Conservation (phyloP, 345 rosid species). For the Tarenaya hassleriana region DNA sequence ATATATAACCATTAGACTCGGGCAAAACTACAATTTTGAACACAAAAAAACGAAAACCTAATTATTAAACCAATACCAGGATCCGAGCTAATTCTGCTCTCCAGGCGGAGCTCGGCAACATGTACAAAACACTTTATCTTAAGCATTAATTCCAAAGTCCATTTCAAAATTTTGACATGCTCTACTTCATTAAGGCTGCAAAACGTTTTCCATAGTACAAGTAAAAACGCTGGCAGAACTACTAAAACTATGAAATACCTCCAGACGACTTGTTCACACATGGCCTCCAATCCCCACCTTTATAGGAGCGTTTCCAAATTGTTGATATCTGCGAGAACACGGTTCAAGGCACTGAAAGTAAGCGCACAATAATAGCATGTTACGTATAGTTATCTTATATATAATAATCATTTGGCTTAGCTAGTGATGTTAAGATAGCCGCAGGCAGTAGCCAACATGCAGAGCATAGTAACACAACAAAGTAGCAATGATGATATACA, state of each 20-base stretch:
- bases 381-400: background rate
- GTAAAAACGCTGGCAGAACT: background rate
- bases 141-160: background rate
- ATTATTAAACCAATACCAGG: slow-evolving; percentile 1
- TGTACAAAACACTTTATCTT: background rate
- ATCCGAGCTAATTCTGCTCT: slow-evolving; percentile 3
- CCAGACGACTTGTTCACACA: slow-evolving; percentile 57
- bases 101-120: background rate
- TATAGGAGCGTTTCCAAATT: slow-evolving; percentile 82
- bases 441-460: too few species aligned
- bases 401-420: background rate
- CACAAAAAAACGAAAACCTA: slow-evolving; percentile 6
- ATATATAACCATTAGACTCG: slow-evolving; percentile 93
- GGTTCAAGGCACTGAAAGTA: slow-evolving; percentile 1
- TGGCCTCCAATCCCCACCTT: slow-evolving; percentile 75
- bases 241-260: slow-evolving; percentile 41
- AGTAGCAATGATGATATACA: slow-evolving; percentile 2
- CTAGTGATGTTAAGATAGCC: slow-evolving; percentile 3
- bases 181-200: slow-evolving; percentile 1
- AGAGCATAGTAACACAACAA: slow-evolving; percentile 5
- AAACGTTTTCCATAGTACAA: slow-evolving; percentile 1
- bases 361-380: background rate
- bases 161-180: slow-evolving; percentile 4
- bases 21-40: slow-evolving; percentile 52
- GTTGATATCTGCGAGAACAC: slow-evolving; percentile 54